Conservation (phyloP, 179 eudicot species). For the Vitellaria paradoxa region DNA sequence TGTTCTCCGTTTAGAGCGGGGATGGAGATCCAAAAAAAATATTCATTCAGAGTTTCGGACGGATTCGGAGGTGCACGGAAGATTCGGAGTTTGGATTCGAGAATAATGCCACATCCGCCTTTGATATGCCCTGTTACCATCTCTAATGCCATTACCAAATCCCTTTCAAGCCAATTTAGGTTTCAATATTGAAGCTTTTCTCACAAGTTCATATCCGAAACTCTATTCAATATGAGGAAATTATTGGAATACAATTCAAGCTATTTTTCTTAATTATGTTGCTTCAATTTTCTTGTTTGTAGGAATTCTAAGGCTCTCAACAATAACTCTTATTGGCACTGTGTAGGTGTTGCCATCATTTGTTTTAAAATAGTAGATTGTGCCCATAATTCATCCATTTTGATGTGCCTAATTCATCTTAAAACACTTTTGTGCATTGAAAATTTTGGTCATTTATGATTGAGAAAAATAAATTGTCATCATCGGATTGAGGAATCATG, state of each 20-base stretch:
- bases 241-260: background rate
- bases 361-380: background rate
- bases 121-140: too few species aligned
- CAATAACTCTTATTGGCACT: background rate
- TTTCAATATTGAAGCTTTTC: too few species aligned
- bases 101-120: too few species aligned
- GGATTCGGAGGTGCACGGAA: too few species aligned
- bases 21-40: too few species aligned
- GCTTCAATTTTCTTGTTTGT: background rate
- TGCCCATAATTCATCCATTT: background rate
- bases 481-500: background rate
- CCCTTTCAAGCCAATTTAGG: too few species aligned
- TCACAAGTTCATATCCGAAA: background rate
- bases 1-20: too few species aligned
- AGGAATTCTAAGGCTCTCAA: background rate
- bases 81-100: too few species aligned
- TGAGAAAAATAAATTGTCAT: background rate
- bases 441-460: background rate
- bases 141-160: too few species aligned
- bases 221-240: too few species aligned
- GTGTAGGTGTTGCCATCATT: background rate
- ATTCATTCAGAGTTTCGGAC: too few species aligned
- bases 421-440: background rate
- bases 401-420: background rate
- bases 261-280: background rate